Conservation (phyloP, 1,139 yeast species). For the Taiozyma sp. region DNA sequence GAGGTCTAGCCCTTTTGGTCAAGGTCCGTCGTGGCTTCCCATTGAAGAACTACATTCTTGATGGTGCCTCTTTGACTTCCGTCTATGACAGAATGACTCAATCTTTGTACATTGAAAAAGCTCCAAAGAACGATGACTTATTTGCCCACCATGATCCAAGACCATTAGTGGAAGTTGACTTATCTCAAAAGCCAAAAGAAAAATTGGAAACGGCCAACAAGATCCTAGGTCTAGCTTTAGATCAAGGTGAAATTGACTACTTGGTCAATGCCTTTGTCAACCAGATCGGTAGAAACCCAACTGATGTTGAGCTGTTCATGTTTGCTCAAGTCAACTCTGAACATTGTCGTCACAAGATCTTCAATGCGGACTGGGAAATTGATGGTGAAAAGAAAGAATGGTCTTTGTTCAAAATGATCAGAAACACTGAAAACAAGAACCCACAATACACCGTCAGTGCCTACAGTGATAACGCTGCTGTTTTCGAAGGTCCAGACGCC, state of each 20-base stretch:
- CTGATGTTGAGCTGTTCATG: slow-evolving; percentile 98
- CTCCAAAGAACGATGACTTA: slow-evolving; percentile 65
- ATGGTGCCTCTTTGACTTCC: slow-evolving; percentile 52
- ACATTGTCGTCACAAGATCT: slow-evolving; percentile 98
- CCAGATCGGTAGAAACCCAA: slow-evolving; percentile 83
- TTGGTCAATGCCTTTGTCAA: slow-evolving; percentile 73
- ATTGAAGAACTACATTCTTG: slow-evolving; percentile 46
- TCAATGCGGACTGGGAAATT: slow-evolving; percentile 98
- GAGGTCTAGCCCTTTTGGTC: slow-evolving; percentile 77
- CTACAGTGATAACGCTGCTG: slow-evolving; percentile 98
- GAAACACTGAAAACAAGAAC: slow-evolving; percentile 81
- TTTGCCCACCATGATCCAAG: slow-evolving; percentile 80
- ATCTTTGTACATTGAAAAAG: slow-evolving; percentile 46
- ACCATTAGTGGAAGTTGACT: slow-evolving; percentile 76
- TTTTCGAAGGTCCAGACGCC: slow-evolving; percentile 63
- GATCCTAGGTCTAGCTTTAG: slow-evolving; percentile 86
- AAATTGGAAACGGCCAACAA: slow-evolving; percentile 75
- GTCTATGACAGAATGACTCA: slow-evolving; percentile 97
- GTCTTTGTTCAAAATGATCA: slow-evolving; percentile 89
- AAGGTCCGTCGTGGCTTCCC: slow-evolving; percentile 68
- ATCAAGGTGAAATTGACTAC: slow-evolving; percentile 88
- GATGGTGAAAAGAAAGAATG: slow-evolving; percentile 73
- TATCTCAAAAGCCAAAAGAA: slow-evolving; percentile 49
- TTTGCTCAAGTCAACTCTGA: slow-evolving; percentile 99
- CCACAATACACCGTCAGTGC: slow-evolving; percentile 90